Evolutionary conservation across 495 filamentous ascomycete species (phyloP), one percentile per base, ranked within the genome.

Genomic region (Parathielavia appendiculata): DNA sequence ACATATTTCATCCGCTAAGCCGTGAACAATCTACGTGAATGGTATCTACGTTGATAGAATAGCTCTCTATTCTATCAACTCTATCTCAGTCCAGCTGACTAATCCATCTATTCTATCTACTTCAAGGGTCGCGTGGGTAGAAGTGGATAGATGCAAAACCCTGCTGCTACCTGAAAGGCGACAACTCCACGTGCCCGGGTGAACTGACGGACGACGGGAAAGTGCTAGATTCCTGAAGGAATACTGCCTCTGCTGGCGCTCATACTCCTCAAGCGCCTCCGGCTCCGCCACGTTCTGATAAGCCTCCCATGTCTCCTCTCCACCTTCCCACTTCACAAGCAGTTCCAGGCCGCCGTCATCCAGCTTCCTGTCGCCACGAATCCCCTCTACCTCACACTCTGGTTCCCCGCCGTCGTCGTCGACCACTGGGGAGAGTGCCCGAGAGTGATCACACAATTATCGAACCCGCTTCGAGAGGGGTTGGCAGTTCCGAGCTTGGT

Each of bases 201-300:
- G 55, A 39, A 16, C 36, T 57, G 55, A 38, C 49, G 22, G 66
- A 66, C 54, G 56, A 52, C 16, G 57, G 57, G 19, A n/a, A 36
- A 20, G 56, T 66, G 17, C 40, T 17, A 23, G 46, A 5, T 71
- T 71, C 52, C 51, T 71, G 13, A 54, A 59, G 22, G 44, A 59
- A 44, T 38, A 57, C 38, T 69, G 63, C 38, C 65, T 69, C 41
- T 61, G 55, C 59, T 71, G 54, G 17, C 54, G 43, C 45, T 56
- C 43, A 56, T 56, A 56, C 40, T 48, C 17, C 16, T 56, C 54
- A 39, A 56, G 54, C 32, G 54, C 54, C 54, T 56, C 26, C 32
- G 30, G 39, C 54, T 56, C 54, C 54, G 41, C 26, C 43, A 48
- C 1, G 32, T 43, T 43, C 40, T 43, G 10, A 17, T n/a, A 43